Conservation (phyloP, 2,329 filamentous ascomycete genomes). For the Cercospora zeae-maydis region DNA sequence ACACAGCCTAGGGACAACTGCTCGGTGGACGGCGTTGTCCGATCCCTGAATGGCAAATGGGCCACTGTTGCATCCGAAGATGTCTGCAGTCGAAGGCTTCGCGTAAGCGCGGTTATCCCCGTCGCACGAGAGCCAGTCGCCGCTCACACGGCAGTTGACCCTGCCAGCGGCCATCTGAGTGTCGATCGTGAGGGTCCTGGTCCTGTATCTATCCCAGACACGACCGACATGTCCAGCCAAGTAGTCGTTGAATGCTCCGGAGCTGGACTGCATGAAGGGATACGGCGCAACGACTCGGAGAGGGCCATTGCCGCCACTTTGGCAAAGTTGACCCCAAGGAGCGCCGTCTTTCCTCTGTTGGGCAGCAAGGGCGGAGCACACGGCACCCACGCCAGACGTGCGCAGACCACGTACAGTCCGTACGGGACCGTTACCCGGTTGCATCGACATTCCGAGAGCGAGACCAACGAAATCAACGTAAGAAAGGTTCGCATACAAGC, state of each 20-base stretch:
- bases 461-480: constrained; percentile 40
- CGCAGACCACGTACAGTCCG: constrained; percentile 58
- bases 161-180: constrained; percentile 59
- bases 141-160: constrained; percentile 48
- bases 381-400: constrained; percentile 52
- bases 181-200: constrained; percentile 54
- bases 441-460: constrained; percentile 52
- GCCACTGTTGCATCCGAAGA: constrained; percentile 65
- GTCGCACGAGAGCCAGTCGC: constrained; percentile 43
- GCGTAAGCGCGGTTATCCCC: constrained; percentile 48
- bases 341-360: constrained; percentile 55
- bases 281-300: constrained; percentile 44
- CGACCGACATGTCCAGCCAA: constrained; percentile 50
- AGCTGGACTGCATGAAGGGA: constrained; percentile 44
- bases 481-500: constrained; percentile 44
- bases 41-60: constrained; percentile 52
- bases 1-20: constrained; percentile 68
- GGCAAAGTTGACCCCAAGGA: constrained; percentile 61
- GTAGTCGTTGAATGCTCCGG: constrained; percentile 48
- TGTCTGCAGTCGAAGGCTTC: constrained; percentile 59
- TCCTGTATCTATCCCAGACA: constrained; percentile 50
- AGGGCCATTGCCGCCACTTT: constrained; percentile 40
- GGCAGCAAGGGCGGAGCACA: constrained; percentile 53
- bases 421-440: constrained; percentile 45
- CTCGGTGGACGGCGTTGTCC: constrained; percentile 45